Percentiles rank a stretch among this genome's conserved stretches.
phyloP scores from a whole-genome alignment of 306 rosid genomes.

The Hippophae tibetana region DNA sequence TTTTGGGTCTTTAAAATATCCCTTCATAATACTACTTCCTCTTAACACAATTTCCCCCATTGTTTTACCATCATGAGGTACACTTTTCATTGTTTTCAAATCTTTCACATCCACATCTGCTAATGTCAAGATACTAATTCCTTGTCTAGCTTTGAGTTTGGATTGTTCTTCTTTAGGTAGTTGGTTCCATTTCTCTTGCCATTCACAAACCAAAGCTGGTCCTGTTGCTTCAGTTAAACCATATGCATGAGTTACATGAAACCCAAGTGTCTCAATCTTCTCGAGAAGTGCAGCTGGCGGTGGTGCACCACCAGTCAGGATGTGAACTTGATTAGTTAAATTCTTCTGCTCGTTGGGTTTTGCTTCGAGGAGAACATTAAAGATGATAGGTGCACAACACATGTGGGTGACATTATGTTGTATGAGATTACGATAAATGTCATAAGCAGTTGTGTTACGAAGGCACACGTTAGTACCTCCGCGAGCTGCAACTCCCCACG shows the following conservation, averaged over 20 bases:
- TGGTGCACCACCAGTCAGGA: background rate
- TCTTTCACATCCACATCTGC: no score
- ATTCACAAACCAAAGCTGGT: background rate
- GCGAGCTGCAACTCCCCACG: no score
- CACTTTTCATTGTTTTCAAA: no score
- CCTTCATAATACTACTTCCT: background rate
- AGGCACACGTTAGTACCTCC: no score
- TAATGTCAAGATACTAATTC: background rate
- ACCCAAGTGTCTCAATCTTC: background rate
- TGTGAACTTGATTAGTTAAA: background rate
- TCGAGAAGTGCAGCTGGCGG: background rate
- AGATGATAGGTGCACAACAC: background rate
- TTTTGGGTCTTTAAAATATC: background rate
- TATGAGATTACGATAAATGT: background rate
- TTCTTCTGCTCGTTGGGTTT: no score
- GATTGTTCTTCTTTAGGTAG: background rate
- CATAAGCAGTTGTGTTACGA: background rate
- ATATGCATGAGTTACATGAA: background rate
- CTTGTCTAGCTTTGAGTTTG: background rate
- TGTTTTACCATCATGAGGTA: background rate
- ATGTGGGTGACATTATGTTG: background rate
- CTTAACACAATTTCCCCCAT: background rate
- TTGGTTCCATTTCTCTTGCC: background rate
- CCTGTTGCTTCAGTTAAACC: background rate
- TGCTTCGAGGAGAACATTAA: background rate